Conservation (phyloP, 352 stramenopile species). For the Pythium utonaiense region DNA sequence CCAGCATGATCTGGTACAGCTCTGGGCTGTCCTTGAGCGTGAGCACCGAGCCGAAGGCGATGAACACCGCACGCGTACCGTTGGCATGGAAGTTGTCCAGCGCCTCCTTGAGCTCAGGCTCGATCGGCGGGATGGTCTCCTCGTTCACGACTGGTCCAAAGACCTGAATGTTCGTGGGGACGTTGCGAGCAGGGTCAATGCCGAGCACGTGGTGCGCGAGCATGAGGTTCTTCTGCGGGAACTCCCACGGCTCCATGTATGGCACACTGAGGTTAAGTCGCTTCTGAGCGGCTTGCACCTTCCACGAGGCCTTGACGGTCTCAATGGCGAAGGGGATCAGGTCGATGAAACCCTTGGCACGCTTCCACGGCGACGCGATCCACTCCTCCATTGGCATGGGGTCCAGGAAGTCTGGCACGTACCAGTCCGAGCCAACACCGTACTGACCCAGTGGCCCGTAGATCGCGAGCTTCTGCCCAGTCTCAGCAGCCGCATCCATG, state of each 20-base stretch:
- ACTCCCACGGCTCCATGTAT: conserved; percentile 26
- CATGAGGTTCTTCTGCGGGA: conserved; percentile 26
- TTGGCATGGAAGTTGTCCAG: conserved; percentile 13
- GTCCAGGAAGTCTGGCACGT: conserved; percentile 24
- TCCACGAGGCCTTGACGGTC: conserved; percentile 22
- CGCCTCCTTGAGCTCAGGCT: conserved; percentile 16
- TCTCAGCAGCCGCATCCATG: conserved; percentile 22
- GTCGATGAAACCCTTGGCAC: conserved; percentile 20
- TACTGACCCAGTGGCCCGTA: conserved; percentile 22
- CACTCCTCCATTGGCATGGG: conserved; percentile 26
- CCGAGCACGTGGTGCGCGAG: conserved; percentile 24
- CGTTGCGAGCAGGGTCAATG: conserved; percentile 20
- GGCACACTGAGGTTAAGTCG: conserved; percentile 20
- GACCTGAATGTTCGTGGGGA: conserved; percentile 24
- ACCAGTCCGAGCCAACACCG: conserved; percentile 23
- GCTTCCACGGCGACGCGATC: conserved; percentile 24
- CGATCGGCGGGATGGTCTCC: conserved; percentile 23
- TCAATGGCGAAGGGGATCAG: conserved; percentile 21
- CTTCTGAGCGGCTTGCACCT: conserved; percentile 22
- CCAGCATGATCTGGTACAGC: conserved; percentile 20
- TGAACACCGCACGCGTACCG: conserved; percentile 15
- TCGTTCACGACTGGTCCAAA: conserved; percentile 24
- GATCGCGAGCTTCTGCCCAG: conserved; percentile 23
- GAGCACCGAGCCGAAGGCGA: conserved; percentile 25
- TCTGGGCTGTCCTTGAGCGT: conserved; percentile 22